These are phyloP conservation scores for Xylariaceae sp. DNA, from an alignment of 2,329 filamentous ascomycete species.

Conservation along the genomic window DNA sequence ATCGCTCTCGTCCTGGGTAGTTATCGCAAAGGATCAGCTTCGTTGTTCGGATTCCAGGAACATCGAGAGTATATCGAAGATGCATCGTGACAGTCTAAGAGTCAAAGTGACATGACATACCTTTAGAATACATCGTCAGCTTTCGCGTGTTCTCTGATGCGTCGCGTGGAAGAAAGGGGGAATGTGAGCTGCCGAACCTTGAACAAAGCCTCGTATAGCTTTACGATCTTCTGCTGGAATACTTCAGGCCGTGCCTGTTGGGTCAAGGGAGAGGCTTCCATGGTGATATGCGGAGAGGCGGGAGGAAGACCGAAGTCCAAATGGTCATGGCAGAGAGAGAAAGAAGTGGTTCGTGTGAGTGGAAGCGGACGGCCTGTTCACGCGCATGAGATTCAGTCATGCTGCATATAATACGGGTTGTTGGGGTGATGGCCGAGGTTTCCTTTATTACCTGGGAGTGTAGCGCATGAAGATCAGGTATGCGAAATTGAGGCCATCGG, in stretches of 20 bases:
- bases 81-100: neutral
- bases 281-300: slow-evolving; percentile 34
- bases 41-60: neutral
- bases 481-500: neutral
- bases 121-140: slow-evolving; percentile 29
- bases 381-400: slow-evolving; percentile 8
- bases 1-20: slow-evolving; percentile 47
- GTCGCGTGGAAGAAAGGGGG: slow-evolving; percentile 15
- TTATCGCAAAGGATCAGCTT: slow-evolving; percentile 26
- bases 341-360: neutral
- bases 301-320: slow-evolving; percentile 4
- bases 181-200: slow-evolving; percentile 45
- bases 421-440: neutral
- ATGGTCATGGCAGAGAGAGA: slow-evolving; percentile 11
- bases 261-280: slow-evolving; percentile 90
- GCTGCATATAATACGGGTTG: neutral
- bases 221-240: slow-evolving; percentile 90
- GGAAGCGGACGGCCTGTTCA: slow-evolving; percentile 2
- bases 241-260: slow-evolving; percentile 84
- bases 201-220: slow-evolving; percentile 82
- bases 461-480: slow-evolving; percentile 6
- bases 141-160: slow-evolving; percentile 16
- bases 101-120: slow-evolving; percentile 23
- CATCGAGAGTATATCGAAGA: neutral
- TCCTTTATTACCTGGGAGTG: neutral